phyloP scores from a whole-genome alignment of 202 grass and related monocot species.

The Cymbopogon flexuosus region DNA sequence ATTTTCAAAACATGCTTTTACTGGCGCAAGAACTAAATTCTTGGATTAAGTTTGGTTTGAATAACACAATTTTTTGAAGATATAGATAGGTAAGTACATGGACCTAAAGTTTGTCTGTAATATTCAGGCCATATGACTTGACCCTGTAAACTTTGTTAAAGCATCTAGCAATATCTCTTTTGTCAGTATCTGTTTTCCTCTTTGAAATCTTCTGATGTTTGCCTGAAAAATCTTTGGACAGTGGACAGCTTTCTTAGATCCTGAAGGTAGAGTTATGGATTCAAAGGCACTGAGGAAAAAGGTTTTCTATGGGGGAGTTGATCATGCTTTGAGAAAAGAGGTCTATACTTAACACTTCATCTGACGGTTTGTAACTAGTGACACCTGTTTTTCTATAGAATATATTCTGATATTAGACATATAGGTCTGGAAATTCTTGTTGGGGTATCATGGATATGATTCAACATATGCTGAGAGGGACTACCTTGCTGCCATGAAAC shows the following conservation, averaged over 20 bases:
- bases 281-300: conserved; percentile 85
- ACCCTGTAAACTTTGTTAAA: not conserved
- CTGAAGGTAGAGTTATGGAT: conserved; percentile 88
- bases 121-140: not conserved
- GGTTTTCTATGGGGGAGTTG: conserved; percentile 87
- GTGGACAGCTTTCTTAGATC: conserved; percentile 85
- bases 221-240: conserved; percentile 42
- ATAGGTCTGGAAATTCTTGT: conserved; percentile 94
- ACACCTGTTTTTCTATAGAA: conserved; percentile 8
- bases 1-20: conserved; percentile 9
- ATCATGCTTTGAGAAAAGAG: conserved; percentile 88
- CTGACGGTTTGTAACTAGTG: conserved; percentile 18
- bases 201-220: conserved; percentile 27
- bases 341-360: conserved; percentile 39
- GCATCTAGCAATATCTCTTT: not conserved
- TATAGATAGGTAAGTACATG: not conserved
- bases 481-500: conserved; percentile 65
- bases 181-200: not conserved
- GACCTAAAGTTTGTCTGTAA: not conserved
- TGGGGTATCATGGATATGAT: conserved; percentile 93
- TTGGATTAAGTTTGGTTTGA: conserved; percentile 7
- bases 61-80: not conserved
- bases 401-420: conserved; percentile 34
- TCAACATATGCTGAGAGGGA: conserved; percentile 95
- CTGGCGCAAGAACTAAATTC: not conserved